Base-by-base conservation (phyloP, 2,329 filamentous ascomycete species). In the Rhynchosporium secalis region DNA sequence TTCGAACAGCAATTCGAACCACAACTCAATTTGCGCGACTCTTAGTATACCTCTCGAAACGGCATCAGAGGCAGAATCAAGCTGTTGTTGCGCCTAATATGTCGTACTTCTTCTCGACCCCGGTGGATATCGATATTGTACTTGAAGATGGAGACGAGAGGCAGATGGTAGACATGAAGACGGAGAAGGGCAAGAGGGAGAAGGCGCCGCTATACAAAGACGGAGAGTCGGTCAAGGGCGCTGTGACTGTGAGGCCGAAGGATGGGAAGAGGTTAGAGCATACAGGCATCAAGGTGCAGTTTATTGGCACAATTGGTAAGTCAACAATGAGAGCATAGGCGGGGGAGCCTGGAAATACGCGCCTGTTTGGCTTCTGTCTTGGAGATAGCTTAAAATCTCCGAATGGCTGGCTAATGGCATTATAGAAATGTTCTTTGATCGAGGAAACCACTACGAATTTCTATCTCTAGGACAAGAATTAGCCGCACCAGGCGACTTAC, bases 401-500 rank as follows among this genome's bases (percentile, higher is more conserved):
- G 43, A 40, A 54, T 43, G 12, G 20, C 20, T 51, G 36, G 52
- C 57, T 62, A 28, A 62, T 59, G 26, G 36, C 40, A 49, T 31
- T 58, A 43, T 66, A 96, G 95, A 99, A 77, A 99, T 99, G 95
- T 99, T 98, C 85, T 99, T 96, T 78, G 95, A 99, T 77, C 91
- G 95, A 74, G 94, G 94, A 72, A 99, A 97, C 77, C 95, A 98
- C 80, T 96, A 99, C 82, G 95, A 99, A 79, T 99, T 99, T 78
- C 89, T 99, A 64, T 96, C 92, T 41, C 86, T 98, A 33, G 94
- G 95, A 72, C 96, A 98, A 78, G 95, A 99, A 79, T 87, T 99
- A 46, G 95, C 95, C 20, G 93, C 95, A 20, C 95, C 95, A 2
- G 95, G 95, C 76, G 95, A 99, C 81, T 89, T 99, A 62, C 95